These are phyloP conservation scores for Oxyria digyna DNA, from an alignment of 148 eudicot species.

Conservation along the genomic window DNA sequence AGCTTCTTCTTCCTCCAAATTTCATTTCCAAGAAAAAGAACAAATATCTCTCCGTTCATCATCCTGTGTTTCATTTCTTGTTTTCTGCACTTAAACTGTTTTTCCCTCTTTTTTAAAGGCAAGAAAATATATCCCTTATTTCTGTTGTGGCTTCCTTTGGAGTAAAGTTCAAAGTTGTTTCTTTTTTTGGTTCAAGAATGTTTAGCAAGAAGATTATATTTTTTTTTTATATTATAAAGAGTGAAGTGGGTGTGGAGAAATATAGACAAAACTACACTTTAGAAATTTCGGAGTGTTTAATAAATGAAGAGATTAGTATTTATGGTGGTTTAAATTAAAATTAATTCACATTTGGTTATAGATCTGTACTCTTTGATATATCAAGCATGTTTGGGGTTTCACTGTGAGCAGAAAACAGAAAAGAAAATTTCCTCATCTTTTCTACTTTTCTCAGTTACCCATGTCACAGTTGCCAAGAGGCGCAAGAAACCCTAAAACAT, in stretches of 20 bases:
- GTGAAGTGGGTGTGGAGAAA: background rate
- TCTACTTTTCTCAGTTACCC: background rate
- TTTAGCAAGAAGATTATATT: background rate
- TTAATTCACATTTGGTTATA: background rate
- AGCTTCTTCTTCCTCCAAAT: background rate
- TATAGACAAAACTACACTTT: background rate
- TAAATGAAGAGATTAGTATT: background rate
- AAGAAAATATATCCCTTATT: background rate
- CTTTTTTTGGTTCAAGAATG: background rate
- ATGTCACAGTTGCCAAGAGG: background rate
- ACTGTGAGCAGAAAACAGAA: background rate
- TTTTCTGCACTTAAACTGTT: background rate
- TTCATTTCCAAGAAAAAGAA: background rate
- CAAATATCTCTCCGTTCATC: background rate
- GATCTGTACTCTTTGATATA: background rate
- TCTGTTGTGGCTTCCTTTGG: background rate
- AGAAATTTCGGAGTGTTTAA: background rate
- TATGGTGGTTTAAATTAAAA: background rate
- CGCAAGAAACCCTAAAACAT: constrained; percentile 4
- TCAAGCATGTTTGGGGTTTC: background rate
- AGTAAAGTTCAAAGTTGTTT: background rate
- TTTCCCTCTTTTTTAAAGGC: background rate
- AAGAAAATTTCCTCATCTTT: background rate
- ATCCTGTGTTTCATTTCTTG: background rate
- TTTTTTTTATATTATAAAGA: background rate